phyloP scores from a whole-genome alignment of 129 eudicot species.

The Heracleum sosnowskyi region DNA sequence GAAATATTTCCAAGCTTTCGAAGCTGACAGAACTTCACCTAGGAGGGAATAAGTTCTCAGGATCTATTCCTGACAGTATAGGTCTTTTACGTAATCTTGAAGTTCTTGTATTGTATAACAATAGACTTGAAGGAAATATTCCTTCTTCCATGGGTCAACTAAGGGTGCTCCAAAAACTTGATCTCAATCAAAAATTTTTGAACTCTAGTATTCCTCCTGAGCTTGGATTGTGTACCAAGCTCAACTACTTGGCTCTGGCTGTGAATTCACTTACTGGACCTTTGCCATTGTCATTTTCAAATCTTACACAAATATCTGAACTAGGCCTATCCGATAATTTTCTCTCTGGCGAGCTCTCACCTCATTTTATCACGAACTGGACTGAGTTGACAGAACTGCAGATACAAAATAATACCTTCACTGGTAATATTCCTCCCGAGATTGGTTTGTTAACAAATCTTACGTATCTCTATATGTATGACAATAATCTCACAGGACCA shows the following conservation, averaged over 20 bases:
- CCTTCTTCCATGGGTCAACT: slow-evolving; percentile 32
- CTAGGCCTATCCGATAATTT: slow-evolving; percentile 45
- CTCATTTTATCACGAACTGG: slow-evolving; percentile 50
- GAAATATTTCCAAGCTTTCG: slow-evolving; percentile 28
- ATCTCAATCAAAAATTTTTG: slow-evolving; percentile 35
- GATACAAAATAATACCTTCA: slow-evolving; percentile 47
- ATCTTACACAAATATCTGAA: slow-evolving; percentile 32
- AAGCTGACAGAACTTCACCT: slow-evolving; percentile 37
- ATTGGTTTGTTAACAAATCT: slow-evolving; percentile 50
- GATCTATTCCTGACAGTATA: slow-evolving; percentile 37
- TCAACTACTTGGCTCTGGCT: slow-evolving; percentile 43
- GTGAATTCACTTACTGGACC: slow-evolving; percentile 43
- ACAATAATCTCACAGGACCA: slow-evolving; percentile 47
- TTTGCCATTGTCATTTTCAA: slow-evolving; percentile 51
- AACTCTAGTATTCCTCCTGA: slow-evolving; percentile 58
- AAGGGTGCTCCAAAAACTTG: slow-evolving; percentile 35
- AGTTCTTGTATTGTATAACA: slow-evolving; percentile 30
- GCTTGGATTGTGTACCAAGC: slow-evolving; percentile 49
- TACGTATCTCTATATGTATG: slow-evolving; percentile 29
- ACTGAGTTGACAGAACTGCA: slow-evolving; percentile 39
- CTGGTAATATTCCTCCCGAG: slow-evolving; percentile 46
- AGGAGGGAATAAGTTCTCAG: slow-evolving; percentile 34
- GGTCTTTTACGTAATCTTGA: slow-evolving; percentile 33
- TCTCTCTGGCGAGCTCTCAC: slow-evolving; percentile 53
- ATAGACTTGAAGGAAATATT: slow-evolving; percentile 42